These are phyloP conservation scores for Moringa oleifera DNA, from an alignment of 345 rosid genomes.

Conservation along the genomic window DNA sequence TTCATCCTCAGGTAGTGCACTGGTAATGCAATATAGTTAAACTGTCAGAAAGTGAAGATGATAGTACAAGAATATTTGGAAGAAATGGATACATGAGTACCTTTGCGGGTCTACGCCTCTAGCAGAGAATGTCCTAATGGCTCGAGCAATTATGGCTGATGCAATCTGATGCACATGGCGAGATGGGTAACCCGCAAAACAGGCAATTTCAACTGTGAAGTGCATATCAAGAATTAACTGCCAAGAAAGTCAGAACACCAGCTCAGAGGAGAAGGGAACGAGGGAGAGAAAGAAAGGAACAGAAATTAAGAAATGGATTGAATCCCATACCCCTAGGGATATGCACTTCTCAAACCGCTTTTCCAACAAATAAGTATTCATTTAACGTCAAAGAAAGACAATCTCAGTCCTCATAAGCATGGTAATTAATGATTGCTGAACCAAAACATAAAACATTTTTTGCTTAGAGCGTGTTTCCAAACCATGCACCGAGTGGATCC, in stretches of 20 bases:
- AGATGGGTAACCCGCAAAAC: constrained; percentile 91
- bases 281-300: no score
- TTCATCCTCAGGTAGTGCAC: constrained; percentile 72
- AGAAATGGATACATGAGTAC: constrained; percentile 26
- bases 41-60: neutral
- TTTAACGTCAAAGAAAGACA: no score
- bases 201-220: constrained; percentile 98
- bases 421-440: no score
- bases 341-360: no score
- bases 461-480: no score
- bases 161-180: constrained; percentile 80
- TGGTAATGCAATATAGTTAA: constrained; percentile 19
- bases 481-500: no score
- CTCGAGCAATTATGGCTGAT: constrained; percentile 80
- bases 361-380: no score
- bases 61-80: neutral
- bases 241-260: constrained; percentile 17
- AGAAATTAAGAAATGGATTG: no score
- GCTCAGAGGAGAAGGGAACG: neutral
- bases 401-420: no score
- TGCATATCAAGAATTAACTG: constrained; percentile 99
- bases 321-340: no score
- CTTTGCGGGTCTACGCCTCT: constrained; percentile 82
- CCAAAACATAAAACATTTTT: no score
- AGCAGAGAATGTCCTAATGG: constrained; percentile 68